Percentiles rank a stretch among this genome's conserved stretches.
These are phyloP conservation scores for Oryza glumipatula DNA, from an alignment of 176 grass and related monocot species.

Conservation along the genomic window DNA sequence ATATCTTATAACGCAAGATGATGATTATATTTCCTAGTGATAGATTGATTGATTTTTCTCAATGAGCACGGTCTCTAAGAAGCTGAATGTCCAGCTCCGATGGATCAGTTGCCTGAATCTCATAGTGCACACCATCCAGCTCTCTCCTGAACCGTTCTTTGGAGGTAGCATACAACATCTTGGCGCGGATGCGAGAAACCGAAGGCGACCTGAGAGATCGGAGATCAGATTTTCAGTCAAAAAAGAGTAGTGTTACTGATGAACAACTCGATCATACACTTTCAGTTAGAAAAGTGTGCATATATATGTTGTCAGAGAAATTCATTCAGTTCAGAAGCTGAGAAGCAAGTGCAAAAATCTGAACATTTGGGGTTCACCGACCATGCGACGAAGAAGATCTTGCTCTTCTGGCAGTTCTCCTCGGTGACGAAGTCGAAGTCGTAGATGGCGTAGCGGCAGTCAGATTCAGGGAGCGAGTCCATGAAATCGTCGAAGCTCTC, in stretches of 20 bases:
- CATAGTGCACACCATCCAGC: constrained; percentile 69
- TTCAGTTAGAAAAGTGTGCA: neutral
- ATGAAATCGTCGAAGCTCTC: constrained; percentile 57
- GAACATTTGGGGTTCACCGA: constrained; percentile 13
- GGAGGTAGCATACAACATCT: constrained; percentile 75
- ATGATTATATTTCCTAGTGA: neutral
- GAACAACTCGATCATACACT: neutral
- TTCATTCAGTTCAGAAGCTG: neutral
- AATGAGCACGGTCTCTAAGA: constrained; percentile 60
- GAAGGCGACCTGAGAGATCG: constrained; percentile 54
- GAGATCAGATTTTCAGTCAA: neutral
- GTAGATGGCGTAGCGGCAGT: constrained; percentile 61
- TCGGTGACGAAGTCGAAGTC: constrained; percentile 71
- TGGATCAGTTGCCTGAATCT: constrained; percentile 72
- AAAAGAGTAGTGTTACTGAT: neutral
- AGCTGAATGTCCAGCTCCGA: constrained; percentile 66
- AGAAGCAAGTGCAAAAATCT: neutral
- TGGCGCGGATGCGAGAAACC: constrained; percentile 57
- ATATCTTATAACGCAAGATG: neutral
- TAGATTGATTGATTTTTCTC: neutral
- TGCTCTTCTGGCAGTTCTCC: constrained; percentile 78
- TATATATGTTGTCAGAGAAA: too few species aligned
- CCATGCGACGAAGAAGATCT: constrained; percentile 72
- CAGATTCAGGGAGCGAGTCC: constrained; percentile 39
- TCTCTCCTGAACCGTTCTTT: constrained; percentile 63